Evolutionary conservation across 2,329 filamentous ascomycete species (phyloP), one percentile per base, ranked within the genome.

Genomic region (Leptographium flavum): DNA sequence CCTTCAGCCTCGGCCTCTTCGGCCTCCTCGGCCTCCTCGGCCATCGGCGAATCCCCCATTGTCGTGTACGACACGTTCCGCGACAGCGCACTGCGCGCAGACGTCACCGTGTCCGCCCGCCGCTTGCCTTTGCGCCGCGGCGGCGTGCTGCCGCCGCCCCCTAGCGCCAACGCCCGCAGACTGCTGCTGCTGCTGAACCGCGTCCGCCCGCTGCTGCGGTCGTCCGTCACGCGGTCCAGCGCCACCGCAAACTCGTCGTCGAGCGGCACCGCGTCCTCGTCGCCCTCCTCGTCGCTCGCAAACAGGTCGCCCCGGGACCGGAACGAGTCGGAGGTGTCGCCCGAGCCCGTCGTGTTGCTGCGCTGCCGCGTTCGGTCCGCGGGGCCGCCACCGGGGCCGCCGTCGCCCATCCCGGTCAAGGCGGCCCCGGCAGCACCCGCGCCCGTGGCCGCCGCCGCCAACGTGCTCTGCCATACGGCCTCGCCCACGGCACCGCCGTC

Each of bases 171-270:
- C n/a, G n/a, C 25, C 23, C 27, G n/a, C 58, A 94, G 38, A n/a
- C 49, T 53, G 49, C 49, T 51, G 46, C 51, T 53, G 46, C 47
- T 51, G 52, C 71, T 79, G 50, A 70, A 74, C 49, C 64, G 63
- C 21, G 73, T 78, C 50, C 73, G 82, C 39, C 72, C 76, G 55
- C 82, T 87, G 53, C 80, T 81, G 39, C 74, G 73, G 55, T 92
- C 87, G n/a, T 92, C 87, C 11, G 72, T 74, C 52, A 82, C 77
- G 43, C 83, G 76, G 49, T 87, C 81, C 49, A 95, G 69, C 3
- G 80, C 78, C 59, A 94, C 80, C 3, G 87, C 85, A 54, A 96
- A 93, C 57, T 95, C 88, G 57, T 95, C 90, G 55, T 90, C 86
- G 17, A 96, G 65, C 13, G 87, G 85, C n/a, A 94, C 77, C 1